Conservation (phyloP, 2,329 filamentous ascomycete species). For the Aspergillaceae sp. region DNA sequence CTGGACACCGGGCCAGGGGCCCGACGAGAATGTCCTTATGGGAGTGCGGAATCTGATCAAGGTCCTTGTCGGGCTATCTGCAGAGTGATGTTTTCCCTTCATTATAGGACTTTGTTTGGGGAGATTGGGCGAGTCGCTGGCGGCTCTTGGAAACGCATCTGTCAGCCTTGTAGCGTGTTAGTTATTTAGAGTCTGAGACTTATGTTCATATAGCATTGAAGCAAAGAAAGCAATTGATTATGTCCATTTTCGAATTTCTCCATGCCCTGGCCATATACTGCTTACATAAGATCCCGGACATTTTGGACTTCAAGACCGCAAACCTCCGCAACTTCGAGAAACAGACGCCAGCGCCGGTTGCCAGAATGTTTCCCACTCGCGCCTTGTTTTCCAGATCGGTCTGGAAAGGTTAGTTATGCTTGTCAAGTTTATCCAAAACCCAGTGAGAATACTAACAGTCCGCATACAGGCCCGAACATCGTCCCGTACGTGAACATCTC, state of each 20-base stretch:
- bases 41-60: slow-evolving; percentile 64
- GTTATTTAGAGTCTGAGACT: not conserved
- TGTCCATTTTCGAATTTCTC: not conserved
- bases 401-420: slow-evolving; percentile 64
- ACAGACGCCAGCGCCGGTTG: slow-evolving; percentile 4
- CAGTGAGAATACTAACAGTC: slow-evolving; percentile 3
- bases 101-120: not conserved
- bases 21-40: slow-evolving; percentile 72
- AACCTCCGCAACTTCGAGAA: slow-evolving; percentile 1
- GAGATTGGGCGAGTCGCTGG: not conserved
- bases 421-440: not conserved
- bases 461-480: slow-evolving; percentile 54
- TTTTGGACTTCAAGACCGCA: not conserved
- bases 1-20: slow-evolving; percentile 72
- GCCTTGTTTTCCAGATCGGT: slow-evolving; percentile 65
- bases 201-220: not conserved
- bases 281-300: slow-evolving; percentile 5
- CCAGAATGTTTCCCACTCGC: slow-evolving; percentile 61
- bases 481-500: slow-evolving; percentile 49
- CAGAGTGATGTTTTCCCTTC: not conserved
- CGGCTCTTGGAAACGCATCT: not conserved
- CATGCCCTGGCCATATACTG: not conserved
- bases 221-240: not conserved
- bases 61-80: slow-evolving; percentile 60
- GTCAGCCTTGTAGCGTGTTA: too few relatives aligned